These are phyloP conservation scores for Pisolithus thermaeus DNA, from an alignment of 1,284 basidiomycete genomes.

Conservation along the genomic window DNA sequence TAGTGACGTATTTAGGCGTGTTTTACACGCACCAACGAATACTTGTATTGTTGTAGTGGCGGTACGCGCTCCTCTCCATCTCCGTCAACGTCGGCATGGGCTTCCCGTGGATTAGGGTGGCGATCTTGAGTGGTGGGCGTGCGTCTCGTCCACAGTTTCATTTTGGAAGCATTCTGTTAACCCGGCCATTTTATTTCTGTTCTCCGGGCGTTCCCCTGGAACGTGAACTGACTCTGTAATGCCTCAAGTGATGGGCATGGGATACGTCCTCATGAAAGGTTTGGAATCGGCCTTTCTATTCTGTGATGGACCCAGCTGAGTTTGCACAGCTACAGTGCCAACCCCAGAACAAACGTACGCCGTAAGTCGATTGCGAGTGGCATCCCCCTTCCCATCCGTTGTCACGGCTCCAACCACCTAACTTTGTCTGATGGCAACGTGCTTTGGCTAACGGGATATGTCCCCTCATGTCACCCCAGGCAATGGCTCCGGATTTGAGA, in stretches of 20 bases:
- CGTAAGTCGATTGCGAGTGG: constrained; percentile 18
- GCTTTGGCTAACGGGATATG: not conserved
- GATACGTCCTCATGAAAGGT: constrained; percentile 65
- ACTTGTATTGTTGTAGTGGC: too few species aligned
- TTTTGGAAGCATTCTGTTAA: not conserved
- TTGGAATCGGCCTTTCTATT: constrained; percentile 21
- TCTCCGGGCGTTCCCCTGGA: not conserved
- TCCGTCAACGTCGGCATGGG: constrained; percentile 17
- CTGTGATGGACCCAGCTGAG: constrained; percentile 5
- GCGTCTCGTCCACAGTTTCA: constrained; percentile 24
- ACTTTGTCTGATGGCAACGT: constrained; percentile 2
- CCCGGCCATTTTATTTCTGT: not conserved
- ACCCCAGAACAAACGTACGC: constrained; percentile 36
- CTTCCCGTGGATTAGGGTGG: constrained; percentile 52
- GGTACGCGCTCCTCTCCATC: not conserved
- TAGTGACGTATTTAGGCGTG: too few species aligned
- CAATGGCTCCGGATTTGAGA: constrained; percentile 62
- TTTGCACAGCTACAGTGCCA: constrained; percentile 48
- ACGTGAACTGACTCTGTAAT: not conserved
- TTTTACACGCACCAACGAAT: too few species aligned
- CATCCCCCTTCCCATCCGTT: not conserved
- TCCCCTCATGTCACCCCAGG: constrained; percentile 31
- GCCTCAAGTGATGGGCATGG: constrained; percentile 50
- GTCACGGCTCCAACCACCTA: not conserved
- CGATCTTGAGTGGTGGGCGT: constrained; percentile 42